Conservation (phyloP, 2,329 filamentous ascomycete species). For the Talaromyces amestolkiae region DNA sequence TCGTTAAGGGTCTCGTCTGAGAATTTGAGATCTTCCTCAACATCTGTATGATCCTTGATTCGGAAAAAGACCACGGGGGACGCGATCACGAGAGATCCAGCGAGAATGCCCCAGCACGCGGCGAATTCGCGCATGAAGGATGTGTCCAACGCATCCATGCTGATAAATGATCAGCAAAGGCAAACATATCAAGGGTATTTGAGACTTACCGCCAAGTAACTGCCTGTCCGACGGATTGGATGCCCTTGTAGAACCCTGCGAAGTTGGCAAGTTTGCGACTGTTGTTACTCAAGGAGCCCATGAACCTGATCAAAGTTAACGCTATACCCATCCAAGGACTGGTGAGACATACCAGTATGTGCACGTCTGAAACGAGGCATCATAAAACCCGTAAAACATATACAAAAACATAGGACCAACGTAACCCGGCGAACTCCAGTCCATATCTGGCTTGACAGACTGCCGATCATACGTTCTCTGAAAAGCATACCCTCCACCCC, state of each 20-base stretch:
- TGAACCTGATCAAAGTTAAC: conserved; percentile 59
- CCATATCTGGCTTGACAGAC: conserved; percentile 40
- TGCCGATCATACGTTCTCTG: conserved; percentile 61
- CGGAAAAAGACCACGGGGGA: conserved; percentile 74
- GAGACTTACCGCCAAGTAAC: conserved; percentile 46
- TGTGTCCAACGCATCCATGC: conserved; percentile 61
- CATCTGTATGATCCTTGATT: conserved; percentile 74
- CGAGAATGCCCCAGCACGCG: conserved; percentile 72
- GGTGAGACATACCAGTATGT: conserved; percentile 70
- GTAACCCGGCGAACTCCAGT: conserved; percentile 68
- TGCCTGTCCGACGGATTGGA: conserved; percentile 82
- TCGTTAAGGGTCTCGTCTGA: conserved; percentile 71
- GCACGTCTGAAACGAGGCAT: conserved; percentile 84
- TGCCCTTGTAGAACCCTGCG: conserved; percentile 84
- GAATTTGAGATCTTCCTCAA: conserved; percentile 81
- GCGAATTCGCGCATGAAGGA: conserved; percentile 72
- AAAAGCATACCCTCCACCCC: conserved; percentile 80
- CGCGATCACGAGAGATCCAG: conserved; percentile 71
- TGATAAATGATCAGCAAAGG: conserved; percentile 31
- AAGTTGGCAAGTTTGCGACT: conserved; percentile 88
- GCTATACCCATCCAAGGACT: neutral
- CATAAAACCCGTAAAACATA: conserved; percentile 86
- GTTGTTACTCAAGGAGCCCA: conserved; percentile 91
- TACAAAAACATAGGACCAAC: conserved; percentile 82
- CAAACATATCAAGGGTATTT: neutral